These are phyloP conservation scores for Ganoderma sinense DNA, from an alignment of 1,284 basidiomycete genomes.

Conservation along the genomic window DNA sequence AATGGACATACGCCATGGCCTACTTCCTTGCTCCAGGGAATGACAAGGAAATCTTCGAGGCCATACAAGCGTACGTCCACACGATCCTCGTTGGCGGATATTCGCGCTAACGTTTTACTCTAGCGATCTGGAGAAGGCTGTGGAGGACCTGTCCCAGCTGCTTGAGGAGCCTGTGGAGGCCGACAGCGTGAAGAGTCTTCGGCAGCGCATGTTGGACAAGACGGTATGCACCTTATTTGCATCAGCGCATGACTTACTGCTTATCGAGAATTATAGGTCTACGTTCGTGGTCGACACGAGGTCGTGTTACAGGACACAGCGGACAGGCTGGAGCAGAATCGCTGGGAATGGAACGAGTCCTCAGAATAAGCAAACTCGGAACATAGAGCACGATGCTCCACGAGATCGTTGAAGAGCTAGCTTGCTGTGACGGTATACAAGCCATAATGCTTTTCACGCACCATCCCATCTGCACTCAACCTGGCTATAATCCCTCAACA, in stretches of 20 bases:
- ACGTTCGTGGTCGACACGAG: constrained; percentile 40
- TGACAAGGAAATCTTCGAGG: constrained; percentile 73
- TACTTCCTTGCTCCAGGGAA: constrained; percentile 70
- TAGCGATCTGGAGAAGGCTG: constrained; percentile 70
- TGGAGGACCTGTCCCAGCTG: constrained; percentile 68
- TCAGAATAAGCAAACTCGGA: constrained; percentile 19
- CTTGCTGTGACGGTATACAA: no score
- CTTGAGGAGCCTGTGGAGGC: constrained; percentile 67
- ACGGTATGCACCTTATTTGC: constrained; percentile 45
- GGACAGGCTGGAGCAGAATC: constrained; percentile 38
- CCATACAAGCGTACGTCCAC: constrained; percentile 60
- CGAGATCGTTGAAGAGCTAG: no score
- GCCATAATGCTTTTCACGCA: no score
- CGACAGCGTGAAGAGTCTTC: constrained; percentile 59
- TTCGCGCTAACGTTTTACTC: background rate
- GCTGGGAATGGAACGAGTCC: constrained; percentile 39
- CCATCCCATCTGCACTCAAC: no score
- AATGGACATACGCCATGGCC: constrained; percentile 79
- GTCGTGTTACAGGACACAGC: constrained; percentile 40
- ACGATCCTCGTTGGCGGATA: background rate
- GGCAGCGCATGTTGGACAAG: constrained; percentile 66
- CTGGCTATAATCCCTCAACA: no score
- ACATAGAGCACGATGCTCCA: background rate
- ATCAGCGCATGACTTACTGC: background rate
- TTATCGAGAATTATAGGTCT: constrained; percentile 32